Evolutionary conservation across 2,329 filamentous ascomycete species (phyloP).

Genomic region (Chrysosporium queenslandicum): DNA sequence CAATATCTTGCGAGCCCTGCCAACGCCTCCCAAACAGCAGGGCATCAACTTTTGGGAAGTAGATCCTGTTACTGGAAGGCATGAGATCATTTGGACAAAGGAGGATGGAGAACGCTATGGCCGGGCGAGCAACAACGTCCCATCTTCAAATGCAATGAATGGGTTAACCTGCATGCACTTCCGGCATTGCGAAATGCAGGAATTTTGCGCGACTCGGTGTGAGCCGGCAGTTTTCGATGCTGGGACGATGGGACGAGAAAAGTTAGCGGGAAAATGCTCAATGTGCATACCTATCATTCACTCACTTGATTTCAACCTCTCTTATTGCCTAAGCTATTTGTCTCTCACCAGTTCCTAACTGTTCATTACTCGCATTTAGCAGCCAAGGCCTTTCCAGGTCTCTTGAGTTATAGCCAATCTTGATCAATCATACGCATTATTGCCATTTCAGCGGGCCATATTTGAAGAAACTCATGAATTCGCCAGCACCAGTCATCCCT

Average conservation of each 20-base stretch:
- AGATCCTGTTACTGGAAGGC: constrained; percentile 1
- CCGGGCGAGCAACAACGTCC: constrained; percentile 13
- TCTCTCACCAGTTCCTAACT: too few relatives aligned
- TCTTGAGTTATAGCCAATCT: constrained; percentile 16
- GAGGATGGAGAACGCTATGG: constrained; percentile 15
- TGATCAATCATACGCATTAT: constrained; percentile 24
- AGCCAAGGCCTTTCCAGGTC: background rate
- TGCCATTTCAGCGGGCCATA: constrained; percentile 24
- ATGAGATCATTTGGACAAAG: constrained; percentile 16
- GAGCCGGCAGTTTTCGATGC: too few relatives aligned
- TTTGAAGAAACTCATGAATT: constrained; percentile 23
- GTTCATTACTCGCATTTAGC: too few relatives aligned
- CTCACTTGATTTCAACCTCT: too few relatives aligned
- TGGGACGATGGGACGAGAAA: background rate
- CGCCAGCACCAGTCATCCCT: constrained; percentile 24
- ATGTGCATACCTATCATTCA: background rate
- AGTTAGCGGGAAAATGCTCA: background rate
- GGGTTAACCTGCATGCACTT: constrained; percentile 13
- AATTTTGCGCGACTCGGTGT: constrained; percentile 11
- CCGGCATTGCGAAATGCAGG: constrained; percentile 16
- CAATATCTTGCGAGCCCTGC: constrained; percentile 13
- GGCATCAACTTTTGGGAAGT: constrained; percentile 16
- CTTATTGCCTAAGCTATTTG: too few relatives aligned
- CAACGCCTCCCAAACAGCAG: constrained; percentile 15
- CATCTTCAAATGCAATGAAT: constrained; percentile 18